Conservation (phyloP, 768 basidiomycete genomes). For the Artomyces pyxidatus region DNA sequence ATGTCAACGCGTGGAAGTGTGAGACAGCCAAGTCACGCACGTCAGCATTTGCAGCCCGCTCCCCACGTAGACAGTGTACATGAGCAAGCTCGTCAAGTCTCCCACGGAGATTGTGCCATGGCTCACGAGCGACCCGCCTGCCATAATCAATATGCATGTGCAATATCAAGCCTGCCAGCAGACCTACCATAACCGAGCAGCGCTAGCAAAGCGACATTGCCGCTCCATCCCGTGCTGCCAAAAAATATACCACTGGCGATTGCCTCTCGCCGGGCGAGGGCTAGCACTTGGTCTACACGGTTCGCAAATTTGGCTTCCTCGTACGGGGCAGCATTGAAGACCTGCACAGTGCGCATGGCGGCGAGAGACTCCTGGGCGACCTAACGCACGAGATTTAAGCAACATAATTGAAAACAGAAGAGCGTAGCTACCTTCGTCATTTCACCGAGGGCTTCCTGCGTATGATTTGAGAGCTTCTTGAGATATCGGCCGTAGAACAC, state of each 20-base stretch:
- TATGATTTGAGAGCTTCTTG: slow-evolving; percentile 81
- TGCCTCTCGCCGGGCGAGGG: slow-evolving; percentile 79
- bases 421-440: slow-evolving; percentile 63
- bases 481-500: slow-evolving; percentile 95
- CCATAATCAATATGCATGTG: background rate
- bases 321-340: slow-evolving; percentile 75
- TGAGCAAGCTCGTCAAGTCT: slow-evolving; percentile 78
- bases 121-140: slow-evolving; percentile 88
- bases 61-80: slow-evolving; percentile 89
- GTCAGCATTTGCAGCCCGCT: slow-evolving; percentile 73
- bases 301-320: slow-evolving; percentile 74
- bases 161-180: background rate
- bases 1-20: background rate
- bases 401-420: background rate
- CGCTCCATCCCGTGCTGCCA: slow-evolving; percentile 86
- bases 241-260: slow-evolving; percentile 90
- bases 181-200: slow-evolving; percentile 81
- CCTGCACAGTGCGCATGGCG: slow-evolving; percentile 82
- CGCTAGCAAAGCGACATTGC: slow-evolving; percentile 84
- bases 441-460: slow-evolving; percentile 92
- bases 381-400: slow-evolving; percentile 24
- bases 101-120: slow-evolving; percentile 85
- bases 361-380: slow-evolving; percentile 87
- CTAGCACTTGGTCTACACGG: slow-evolving; percentile 55
- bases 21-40: slow-evolving; percentile 31